These are phyloP conservation scores for Penstemon davidsonii DNA, from an alignment of 257 asterid species.

Conservation along the genomic window DNA sequence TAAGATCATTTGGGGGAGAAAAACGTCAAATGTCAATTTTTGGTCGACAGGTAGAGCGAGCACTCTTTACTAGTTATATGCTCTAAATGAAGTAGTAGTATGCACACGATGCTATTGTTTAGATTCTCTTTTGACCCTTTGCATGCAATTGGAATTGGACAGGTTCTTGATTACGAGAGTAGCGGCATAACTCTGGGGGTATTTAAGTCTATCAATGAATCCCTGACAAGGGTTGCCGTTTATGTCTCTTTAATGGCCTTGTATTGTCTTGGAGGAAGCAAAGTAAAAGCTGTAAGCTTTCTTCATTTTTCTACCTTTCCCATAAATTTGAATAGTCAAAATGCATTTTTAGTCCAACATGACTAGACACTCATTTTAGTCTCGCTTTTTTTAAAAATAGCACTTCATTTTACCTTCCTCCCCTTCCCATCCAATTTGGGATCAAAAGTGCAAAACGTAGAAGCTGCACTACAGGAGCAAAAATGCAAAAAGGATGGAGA, in stretches of 20 bases:
- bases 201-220: conserved; percentile 87
- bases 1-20: conserved; percentile 94
- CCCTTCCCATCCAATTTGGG: too few relatives aligned
- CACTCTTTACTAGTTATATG: background rate
- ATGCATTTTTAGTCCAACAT: too few relatives aligned
- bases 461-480: too few relatives aligned
- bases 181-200: conserved; percentile 85
- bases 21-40: conserved; percentile 90
- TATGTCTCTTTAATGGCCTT: conserved; percentile 86
- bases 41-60: conserved; percentile 61
- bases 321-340: background rate
- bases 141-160: conserved; percentile 33
- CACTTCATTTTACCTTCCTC: too few relatives aligned
- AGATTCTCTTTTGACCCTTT: conserved; percentile 23
- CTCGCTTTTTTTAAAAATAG: too few relatives aligned
- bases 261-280: conserved; percentile 96
- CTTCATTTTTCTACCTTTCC: conserved; percentile 26
- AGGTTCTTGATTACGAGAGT: conserved; percentile 76
- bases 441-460: too few relatives aligned
- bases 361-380: too few relatives aligned
- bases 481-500: too few relatives aligned
- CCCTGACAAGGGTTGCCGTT: conserved; percentile 91
- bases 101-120: background rate
- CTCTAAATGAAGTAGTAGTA: conserved; percentile 6
- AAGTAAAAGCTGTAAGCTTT: conserved; percentile 91